A percentile compares a stretch with the other conserved stretches of the same genome.
Evolutionary conservation across 345 rosid species (phyloP).

Genomic region (Clausena lansium): DNA sequence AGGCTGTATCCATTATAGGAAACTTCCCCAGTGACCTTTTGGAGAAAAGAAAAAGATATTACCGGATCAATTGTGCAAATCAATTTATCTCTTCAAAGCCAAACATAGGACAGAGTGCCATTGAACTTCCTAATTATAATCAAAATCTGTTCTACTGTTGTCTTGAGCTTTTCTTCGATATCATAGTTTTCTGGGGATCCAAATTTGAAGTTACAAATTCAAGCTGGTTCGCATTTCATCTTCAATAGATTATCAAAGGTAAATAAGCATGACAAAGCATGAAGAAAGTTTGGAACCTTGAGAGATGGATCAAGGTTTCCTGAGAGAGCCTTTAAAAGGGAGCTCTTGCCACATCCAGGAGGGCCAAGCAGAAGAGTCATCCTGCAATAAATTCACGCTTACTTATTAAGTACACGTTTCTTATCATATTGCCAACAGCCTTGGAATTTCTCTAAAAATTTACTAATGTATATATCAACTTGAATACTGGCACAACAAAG

Average conservation of each 20-base stretch:
- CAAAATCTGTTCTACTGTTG: no score
- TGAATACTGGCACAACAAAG: no score
- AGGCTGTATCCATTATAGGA: constrained; percentile 36
- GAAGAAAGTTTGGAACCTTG: no score
- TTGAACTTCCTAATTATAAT: no score
- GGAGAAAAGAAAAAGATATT: background rate
- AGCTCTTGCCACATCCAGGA: constrained; percentile 30
- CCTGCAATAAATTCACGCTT: constrained; percentile 18
- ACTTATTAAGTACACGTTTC: background rate
- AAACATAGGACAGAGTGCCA: background rate
- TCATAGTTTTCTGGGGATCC: no score
- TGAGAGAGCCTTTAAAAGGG: constrained; percentile 22
- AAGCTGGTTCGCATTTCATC: background rate
- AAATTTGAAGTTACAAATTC: no score
- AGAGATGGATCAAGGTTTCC: constrained; percentile 23
- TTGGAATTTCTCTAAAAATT: no score
- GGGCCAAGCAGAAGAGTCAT: constrained; percentile 34
- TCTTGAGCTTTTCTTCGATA: no score
- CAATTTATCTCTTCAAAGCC: constrained; percentile 37
- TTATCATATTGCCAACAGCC: no score
- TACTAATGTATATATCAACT: no score
- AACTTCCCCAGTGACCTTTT: constrained; percentile 27
- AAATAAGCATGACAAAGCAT: background rate
- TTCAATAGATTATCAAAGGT: background rate
- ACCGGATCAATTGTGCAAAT: background rate